phyloP scores from a whole-genome alignment of 768 basidiomycete species.

The Tulasnella sp. region DNA sequence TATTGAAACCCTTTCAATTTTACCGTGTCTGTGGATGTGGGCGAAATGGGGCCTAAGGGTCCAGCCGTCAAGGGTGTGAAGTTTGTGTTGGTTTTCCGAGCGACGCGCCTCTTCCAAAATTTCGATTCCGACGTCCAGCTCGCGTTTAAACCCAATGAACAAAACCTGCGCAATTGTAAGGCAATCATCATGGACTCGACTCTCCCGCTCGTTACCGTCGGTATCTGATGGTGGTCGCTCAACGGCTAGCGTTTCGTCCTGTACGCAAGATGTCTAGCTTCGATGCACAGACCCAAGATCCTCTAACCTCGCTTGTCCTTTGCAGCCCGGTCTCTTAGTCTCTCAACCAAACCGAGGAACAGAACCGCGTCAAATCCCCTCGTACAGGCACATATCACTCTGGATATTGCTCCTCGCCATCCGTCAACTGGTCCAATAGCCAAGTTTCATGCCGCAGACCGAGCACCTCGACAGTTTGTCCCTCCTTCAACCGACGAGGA shows the following conservation, averaged over 20 bases:
- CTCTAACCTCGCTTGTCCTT: background rate
- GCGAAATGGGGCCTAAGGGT: background rate
- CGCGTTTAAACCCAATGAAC: background rate
- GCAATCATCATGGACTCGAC: background rate
- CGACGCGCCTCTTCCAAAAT: background rate
- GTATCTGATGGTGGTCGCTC: background rate
- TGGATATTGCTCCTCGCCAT: background rate
- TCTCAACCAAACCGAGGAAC: background rate
- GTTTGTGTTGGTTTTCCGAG: background rate
- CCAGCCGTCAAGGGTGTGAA: background rate
- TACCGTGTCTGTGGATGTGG: background rate
- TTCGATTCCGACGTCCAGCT: background rate
- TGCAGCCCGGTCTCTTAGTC: background rate
- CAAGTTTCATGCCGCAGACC: background rate
- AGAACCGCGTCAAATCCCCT: background rate
- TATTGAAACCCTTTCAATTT: background rate
- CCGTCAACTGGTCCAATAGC: background rate
- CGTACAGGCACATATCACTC: background rate
- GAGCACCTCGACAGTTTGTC: background rate
- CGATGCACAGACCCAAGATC: background rate
- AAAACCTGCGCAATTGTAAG: background rate
- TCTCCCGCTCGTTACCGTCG: background rate
- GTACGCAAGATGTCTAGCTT: background rate
- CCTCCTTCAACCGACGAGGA: conserved; percentile 11
- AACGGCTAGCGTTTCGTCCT: background rate